phyloP scores from a whole-genome alignment of 2,329 filamentous ascomycete genomes.

The Lachnellula hyalina region DNA sequence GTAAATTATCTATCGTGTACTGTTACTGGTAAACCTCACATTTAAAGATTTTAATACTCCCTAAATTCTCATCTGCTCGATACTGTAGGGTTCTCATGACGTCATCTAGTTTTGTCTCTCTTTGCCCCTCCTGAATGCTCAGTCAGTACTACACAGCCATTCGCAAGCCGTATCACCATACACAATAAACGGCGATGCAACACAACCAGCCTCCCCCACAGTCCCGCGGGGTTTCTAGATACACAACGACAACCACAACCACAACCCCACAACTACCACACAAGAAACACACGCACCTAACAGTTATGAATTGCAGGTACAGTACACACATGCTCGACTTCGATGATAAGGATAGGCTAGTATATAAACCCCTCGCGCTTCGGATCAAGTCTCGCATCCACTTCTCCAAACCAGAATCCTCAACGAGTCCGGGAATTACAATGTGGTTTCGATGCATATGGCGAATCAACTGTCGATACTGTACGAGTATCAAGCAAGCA shows the following conservation, averaged over 20 bases:
- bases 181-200: slow-evolving; percentile 35
- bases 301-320: slow-evolving; percentile 18
- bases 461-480: neutral
- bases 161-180: slow-evolving; percentile 39
- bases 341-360: slow-evolving; percentile 35
- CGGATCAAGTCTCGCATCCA: slow-evolving; percentile 32
- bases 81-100: neutral
- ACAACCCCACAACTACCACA: neutral
- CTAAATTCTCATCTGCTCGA: neutral
- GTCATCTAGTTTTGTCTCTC: neutral
- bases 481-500: slow-evolving; percentile 34
- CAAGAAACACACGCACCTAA: neutral
- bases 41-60: neutral
- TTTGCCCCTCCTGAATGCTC: neutral
- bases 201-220: slow-evolving; percentile 37
- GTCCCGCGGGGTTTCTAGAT: slow-evolving; percentile 40
- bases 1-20: too few relatives aligned
- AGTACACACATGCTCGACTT: slow-evolving; percentile 27
- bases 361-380: slow-evolving; percentile 30
- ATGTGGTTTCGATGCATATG: neutral
- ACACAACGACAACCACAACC: slow-evolving; percentile 1
- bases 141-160: slow-evolving; percentile 42
- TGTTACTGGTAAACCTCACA: too few relatives aligned
- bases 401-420: slow-evolving; percentile 25
- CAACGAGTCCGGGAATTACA: too few relatives aligned